These are phyloP conservation scores for Setaria italica DNA, from an alignment of 202 grass and related monocot species.

Conservation along the genomic window DNA sequence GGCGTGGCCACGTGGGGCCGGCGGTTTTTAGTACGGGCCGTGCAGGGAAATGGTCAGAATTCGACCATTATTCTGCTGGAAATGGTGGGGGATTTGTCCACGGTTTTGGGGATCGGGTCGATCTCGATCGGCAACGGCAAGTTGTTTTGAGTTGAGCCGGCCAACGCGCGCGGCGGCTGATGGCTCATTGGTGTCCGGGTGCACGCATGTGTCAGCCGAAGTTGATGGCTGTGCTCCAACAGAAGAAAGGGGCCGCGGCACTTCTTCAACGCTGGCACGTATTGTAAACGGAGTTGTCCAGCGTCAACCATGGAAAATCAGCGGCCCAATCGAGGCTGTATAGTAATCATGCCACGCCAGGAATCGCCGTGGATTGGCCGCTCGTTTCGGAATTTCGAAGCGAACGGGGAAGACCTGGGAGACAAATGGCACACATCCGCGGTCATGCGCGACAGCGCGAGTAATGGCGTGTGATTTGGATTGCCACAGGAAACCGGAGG, in stretches of 20 bases:
- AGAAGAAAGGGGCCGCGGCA: no score
- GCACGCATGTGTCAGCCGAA: background rate
- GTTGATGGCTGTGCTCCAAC: background rate
- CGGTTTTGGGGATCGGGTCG: background rate
- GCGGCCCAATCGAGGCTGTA: background rate
- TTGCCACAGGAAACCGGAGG: background rate
- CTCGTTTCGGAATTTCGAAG: background rate
- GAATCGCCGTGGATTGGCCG: background rate
- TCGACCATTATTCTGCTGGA: background rate
- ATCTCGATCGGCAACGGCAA: background rate
- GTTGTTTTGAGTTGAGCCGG: background rate
- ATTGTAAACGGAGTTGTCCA: background rate
- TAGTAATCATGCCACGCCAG: background rate
- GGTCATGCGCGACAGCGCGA: background rate
- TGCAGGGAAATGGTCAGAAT: slow-evolving; percentile 39
- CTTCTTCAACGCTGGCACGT: background rate
- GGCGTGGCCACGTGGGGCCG: background rate
- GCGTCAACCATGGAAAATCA: background rate
- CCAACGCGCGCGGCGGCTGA: background rate
- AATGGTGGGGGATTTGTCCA: slow-evolving; percentile 27
- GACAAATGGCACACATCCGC: background rate
- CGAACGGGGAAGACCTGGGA: background rate
- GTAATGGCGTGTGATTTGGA: background rate
- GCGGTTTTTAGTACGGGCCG: background rate
- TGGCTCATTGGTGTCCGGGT: background rate